Percentiles rank a stretch among this genome's conserved stretches.
These are phyloP conservation scores for Anthracocystis setariae DNA, from an alignment of 1,284 basidiomycete genomes.

Conservation along the genomic window DNA sequence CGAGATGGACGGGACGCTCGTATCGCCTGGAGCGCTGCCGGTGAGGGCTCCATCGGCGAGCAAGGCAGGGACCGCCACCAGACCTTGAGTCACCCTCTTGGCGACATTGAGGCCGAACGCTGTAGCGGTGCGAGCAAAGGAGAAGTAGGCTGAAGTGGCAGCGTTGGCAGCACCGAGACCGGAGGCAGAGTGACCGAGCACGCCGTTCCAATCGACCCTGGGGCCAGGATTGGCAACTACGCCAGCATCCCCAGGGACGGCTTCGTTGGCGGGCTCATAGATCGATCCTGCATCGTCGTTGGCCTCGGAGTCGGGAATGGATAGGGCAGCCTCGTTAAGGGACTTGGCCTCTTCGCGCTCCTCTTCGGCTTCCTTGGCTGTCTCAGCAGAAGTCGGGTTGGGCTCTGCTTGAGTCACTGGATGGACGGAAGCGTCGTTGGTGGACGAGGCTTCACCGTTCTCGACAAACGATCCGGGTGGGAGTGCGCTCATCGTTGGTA, in stretches of 20 bases:
- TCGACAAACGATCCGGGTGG: conserved; percentile 29
- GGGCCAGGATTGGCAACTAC: conserved; percentile 13
- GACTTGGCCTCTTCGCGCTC: conserved; percentile 36
- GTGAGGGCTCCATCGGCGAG: conserved; percentile 52
- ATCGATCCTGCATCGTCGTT: conserved; percentile 12
- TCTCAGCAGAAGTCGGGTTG: conserved; percentile 6
- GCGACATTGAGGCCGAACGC: conserved; percentile 53
- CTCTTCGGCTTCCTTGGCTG: conserved; percentile 25
- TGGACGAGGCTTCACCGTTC: background rate
- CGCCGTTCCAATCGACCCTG: conserved; percentile 38
- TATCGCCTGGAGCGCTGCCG: conserved; percentile 42
- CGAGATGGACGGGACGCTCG: conserved; percentile 27
- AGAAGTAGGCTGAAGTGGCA: conserved; percentile 56
- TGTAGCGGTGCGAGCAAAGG: conserved; percentile 50
- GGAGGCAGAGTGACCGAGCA: conserved; percentile 46
- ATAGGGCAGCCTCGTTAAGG: conserved; percentile 50
- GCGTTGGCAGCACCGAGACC: conserved; percentile 50
- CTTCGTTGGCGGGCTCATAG: conserved; percentile 23
- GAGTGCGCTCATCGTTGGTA: conserved; percentile 23
- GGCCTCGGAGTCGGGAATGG: conserved; percentile 53
- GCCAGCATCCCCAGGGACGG: conserved; percentile 24
- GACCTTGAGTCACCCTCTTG: conserved; percentile 55
- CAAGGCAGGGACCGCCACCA: conserved; percentile 52
- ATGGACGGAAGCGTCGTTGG: background rate
- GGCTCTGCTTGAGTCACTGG: background rate